phyloP scores from a whole-genome alignment of 192 early-diverging fungal species.

The Entrophospora sp. region DNA sequence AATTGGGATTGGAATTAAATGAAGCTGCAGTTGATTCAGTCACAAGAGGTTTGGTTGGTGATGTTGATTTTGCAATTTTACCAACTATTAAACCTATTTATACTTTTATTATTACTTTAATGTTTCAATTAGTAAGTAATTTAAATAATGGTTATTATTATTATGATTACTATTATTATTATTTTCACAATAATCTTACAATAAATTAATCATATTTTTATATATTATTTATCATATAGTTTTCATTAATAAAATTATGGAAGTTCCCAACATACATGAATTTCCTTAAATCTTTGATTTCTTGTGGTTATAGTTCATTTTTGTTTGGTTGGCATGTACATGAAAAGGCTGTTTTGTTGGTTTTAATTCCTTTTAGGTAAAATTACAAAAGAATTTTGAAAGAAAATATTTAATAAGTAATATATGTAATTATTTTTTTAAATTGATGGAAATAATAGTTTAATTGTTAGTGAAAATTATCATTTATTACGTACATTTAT shows the following conservation, averaged over 20 bases:
- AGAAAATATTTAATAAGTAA: not conserved
- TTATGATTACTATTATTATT: not conserved
- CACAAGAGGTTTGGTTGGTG: constrained; percentile 88
- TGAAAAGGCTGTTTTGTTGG: constrained; percentile 88
- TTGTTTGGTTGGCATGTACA: constrained; percentile 99
- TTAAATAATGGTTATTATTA: constrained; percentile 45
- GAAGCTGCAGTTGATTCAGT: constrained; percentile 44
- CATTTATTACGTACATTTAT: constrained; percentile 47
- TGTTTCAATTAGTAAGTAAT: too few species aligned
- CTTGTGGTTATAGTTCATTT: constrained; percentile 81
- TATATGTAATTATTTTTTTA: not conserved
- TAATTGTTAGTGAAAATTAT: constrained; percentile 38
- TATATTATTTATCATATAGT: too few species aligned
- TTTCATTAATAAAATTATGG: constrained; percentile 51
- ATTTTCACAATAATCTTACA: too few species aligned
- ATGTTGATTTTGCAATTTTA: constrained; percentile 73
- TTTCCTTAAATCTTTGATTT: constrained; percentile 65
- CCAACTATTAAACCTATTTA: constrained; percentile 58
- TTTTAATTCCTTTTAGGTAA: constrained; percentile 60
- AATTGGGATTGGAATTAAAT: constrained; percentile 31
- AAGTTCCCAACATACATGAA: constrained; percentile 38
- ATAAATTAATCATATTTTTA: too few species aligned
- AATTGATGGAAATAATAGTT: constrained; percentile 34
- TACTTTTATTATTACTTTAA: constrained; percentile 67
- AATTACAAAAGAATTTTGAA: not conserved